These are phyloP conservation scores for Lipomyces spencermartinsiae DNA, from an alignment of 805 yeast genomes.

Conservation along the genomic window DNA sequence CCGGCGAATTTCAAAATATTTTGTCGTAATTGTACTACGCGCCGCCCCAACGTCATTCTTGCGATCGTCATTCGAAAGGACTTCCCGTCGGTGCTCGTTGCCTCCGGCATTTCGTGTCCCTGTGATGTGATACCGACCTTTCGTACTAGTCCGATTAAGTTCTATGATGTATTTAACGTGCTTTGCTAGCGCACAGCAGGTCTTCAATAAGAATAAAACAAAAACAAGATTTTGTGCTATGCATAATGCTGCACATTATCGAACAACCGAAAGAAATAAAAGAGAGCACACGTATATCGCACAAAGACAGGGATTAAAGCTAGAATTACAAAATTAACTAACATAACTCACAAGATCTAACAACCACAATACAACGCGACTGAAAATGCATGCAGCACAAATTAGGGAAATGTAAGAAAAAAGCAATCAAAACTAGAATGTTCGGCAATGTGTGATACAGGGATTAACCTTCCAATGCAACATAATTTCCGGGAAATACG, in stretches of 20 bases:
- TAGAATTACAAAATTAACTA: slow-evolving; percentile 3
- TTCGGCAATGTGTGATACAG: not conserved
- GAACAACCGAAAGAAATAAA: not conserved
- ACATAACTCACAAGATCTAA: not conserved
- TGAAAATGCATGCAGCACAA: not conserved
- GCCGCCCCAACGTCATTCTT: too few species aligned
- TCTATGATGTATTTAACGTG: too few species aligned
- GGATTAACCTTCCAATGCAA: slow-evolving; percentile 56
- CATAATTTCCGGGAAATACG: slow-evolving; percentile 96
- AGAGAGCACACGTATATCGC: slow-evolving; percentile 1
- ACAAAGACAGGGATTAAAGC: not conserved
- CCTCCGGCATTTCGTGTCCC: too few species aligned
- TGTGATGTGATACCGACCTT: too few species aligned
- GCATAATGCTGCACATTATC: not conserved
- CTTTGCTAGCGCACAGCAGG: too few species aligned
- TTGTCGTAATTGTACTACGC: too few species aligned
- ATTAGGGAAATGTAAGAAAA: not conserved
- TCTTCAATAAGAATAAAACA: not conserved
- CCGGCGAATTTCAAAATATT: too few species aligned
- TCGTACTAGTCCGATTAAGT: too few species aligned
- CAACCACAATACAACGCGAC: not conserved
- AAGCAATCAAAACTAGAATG: not conserved
- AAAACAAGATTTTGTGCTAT: not conserved
- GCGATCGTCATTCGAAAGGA: too few species aligned
- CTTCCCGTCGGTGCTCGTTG: too few species aligned